Evolutionary conservation across 1,284 basidiomycete species (phyloP), one percentile per base, ranked within the genome.

Genomic region (Termitomyces sp.): DNA sequence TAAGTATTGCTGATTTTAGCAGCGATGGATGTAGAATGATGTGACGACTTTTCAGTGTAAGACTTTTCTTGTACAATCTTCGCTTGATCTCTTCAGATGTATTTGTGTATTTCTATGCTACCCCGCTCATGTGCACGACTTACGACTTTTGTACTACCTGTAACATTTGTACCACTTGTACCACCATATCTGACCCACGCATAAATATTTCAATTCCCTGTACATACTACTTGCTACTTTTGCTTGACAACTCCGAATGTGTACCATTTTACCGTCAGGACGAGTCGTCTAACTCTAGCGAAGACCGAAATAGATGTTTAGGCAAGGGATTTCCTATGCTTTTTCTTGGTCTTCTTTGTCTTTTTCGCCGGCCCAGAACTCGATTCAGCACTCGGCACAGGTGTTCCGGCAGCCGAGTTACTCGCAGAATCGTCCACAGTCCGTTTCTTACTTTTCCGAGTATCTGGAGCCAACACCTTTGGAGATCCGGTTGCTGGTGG

Each of bases 21-120:
- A 65, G 64, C 46, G 73, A 74, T 52, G 69, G 71, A 16, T 75
- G 73, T 64, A 68, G 63, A 54, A 57, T 71, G 55, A 74, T 75
- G 73, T 75, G 65, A 70, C 16, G 58, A 46, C n/a, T 44, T 38
- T 37, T n/a, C 24, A 18, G 5, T 55, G 47, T 49, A 37, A 56
- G 42, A 53, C 24, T 46, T 26, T 49, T 35, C 37, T 54, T 54
- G 58, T 55, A 54, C 44, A 18, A 42, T 52, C 40, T 41, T 48
- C 55, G 39, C 43, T 40, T 34, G 31, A 60, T 38, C 21, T 57
- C 26, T 58, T 24, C 33, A 41, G 28, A 37, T 54, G 52, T 53
- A 52, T 11, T 42, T 41, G 37, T 42, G 41, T 40, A 44, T 52
- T 39, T 16, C 33, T 53, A 35, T 50, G 30, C 31, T 26, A 39